A percentile compares a stretch with the other conserved stretches of the same genome.
Evolutionary conservation across 2,329 filamentous ascomycete species (phyloP).

Genomic region (Dothiorella sarmentorum): DNA sequence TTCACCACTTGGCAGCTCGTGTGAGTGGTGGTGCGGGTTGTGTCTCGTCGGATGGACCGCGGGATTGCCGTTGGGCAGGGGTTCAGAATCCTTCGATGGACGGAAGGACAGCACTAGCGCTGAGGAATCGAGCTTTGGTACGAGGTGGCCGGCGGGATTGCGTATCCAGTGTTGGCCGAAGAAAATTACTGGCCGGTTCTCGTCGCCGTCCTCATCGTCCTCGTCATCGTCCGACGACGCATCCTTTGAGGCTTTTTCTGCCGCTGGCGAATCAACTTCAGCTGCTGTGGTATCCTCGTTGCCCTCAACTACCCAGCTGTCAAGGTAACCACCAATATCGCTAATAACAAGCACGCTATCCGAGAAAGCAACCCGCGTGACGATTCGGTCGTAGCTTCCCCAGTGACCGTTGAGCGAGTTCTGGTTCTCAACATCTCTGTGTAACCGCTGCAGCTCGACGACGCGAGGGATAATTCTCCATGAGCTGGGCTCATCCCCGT

Average conservation of each 20-base stretch:
- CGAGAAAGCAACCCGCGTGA: slow-evolving; percentile 75
- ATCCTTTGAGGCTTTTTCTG: slow-evolving; percentile 20
- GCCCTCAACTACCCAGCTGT: slow-evolving; percentile 75
- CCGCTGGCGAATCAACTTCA: slow-evolving; percentile 33
- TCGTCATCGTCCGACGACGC: slow-evolving; percentile 30
- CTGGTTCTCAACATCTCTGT: slow-evolving; percentile 27
- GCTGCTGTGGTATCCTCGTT: slow-evolving; percentile 49
- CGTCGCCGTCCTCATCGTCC: slow-evolving; percentile 49
- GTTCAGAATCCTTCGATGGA: slow-evolving; percentile 26
- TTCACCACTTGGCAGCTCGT: slow-evolving; percentile 54
- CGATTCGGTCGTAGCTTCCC: slow-evolving; percentile 71
- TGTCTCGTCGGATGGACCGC: slow-evolving; percentile 49
- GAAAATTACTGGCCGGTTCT: slow-evolving; percentile 48
- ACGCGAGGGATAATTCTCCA: slow-evolving; percentile 37
- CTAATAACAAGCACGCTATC: slow-evolving; percentile 70
- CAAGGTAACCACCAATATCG: slow-evolving; percentile 80
- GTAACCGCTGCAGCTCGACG: slow-evolving; percentile 39
- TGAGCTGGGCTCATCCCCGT: slow-evolving; percentile 38
- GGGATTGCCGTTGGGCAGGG: slow-evolving; percentile 44
- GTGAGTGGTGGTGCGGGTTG: slow-evolving; percentile 52
- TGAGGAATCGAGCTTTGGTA: slow-evolving; percentile 45
- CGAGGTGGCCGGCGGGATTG: slow-evolving; percentile 61
- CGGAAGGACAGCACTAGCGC: slow-evolving; percentile 48
- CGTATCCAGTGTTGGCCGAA: slow-evolving; percentile 68
- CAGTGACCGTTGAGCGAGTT: slow-evolving; percentile 59